phyloP scores from a whole-genome alignment of 2,329 filamentous ascomycete species.

The Alternaria atra region DNA sequence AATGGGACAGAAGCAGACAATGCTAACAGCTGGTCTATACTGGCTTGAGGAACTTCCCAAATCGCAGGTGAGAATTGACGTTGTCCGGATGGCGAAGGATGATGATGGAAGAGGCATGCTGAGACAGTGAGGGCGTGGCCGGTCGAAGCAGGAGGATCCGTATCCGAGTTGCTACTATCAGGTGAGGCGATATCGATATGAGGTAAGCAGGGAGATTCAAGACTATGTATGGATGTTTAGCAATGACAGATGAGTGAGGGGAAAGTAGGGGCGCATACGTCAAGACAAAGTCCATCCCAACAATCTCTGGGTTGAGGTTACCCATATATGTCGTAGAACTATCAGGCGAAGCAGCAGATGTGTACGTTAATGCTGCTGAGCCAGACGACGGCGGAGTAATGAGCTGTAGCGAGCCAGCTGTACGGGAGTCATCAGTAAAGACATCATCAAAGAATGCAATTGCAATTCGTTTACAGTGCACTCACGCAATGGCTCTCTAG shows the following conservation, averaged over 20 bases:
- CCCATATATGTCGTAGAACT: constrained; percentile 4
- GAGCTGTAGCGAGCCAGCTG: background rate
- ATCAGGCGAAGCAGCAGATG: background rate
- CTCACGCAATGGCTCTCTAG: background rate
- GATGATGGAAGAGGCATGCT: constrained; percentile 37
- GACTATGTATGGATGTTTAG: constrained; percentile 25
- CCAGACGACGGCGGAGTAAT: background rate
- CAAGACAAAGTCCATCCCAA: constrained; percentile 48
- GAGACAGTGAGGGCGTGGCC: constrained; percentile 46
- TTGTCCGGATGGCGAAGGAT: constrained; percentile 16
- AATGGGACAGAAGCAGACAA: constrained; percentile 30
- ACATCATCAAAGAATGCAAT: background rate
- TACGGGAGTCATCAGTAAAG: background rate
- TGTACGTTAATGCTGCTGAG: background rate
- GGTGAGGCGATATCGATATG: constrained; percentile 34
- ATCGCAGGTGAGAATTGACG: background rate
- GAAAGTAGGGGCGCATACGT: constrained; percentile 29
- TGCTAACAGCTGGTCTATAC: constrained; percentile 31
- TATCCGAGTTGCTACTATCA: background rate
- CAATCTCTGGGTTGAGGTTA: constrained; percentile 24
- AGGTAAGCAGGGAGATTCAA: constrained; percentile 47
- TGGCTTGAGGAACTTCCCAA: constrained; percentile 28
- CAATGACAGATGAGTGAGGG: background rate
- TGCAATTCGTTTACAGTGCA: background rate
- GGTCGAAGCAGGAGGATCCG: constrained; percentile 16